phyloP scores from a whole-genome alignment of 768 basidiomycete species.

The Hydnum rufescens region DNA sequence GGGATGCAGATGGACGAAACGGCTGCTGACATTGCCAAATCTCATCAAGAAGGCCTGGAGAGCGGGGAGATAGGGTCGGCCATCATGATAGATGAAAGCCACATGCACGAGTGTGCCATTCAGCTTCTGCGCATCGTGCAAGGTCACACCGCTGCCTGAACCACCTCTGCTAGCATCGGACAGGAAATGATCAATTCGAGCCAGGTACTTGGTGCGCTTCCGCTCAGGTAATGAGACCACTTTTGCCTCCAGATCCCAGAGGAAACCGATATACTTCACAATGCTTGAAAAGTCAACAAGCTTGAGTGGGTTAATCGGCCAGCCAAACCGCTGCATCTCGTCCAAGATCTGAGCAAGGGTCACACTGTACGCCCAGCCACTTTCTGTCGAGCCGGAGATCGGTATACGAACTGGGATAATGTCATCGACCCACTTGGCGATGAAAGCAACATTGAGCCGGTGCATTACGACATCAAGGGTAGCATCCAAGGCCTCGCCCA shows the following conservation, averaged over 20 bases:
- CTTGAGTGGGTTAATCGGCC: constrained; percentile 7
- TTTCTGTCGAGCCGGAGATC: constrained; percentile 12
- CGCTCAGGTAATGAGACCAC: not conserved
- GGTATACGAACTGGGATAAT: too few species aligned
- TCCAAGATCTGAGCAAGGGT: constrained; percentile 23
- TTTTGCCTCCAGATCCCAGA: not conserved
- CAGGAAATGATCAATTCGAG: not conserved
- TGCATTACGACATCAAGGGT: not conserved
- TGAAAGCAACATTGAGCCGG: not conserved
- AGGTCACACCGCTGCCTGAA: constrained; percentile 5
- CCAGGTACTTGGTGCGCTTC: not conserved
- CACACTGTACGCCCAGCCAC: constrained; percentile 11
- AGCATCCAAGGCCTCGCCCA: not conserved
- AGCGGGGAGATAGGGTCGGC: not conserved
- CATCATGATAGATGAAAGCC: not conserved
- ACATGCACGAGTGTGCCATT: not conserved
- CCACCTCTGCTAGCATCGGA: constrained; percentile 8
- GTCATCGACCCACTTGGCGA: not conserved
- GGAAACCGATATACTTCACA: not conserved
- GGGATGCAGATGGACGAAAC: too few species aligned
- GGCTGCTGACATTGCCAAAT: too few species aligned
- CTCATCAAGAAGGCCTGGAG: not conserved
- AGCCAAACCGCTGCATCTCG: not conserved
- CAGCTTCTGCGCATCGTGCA: not conserved
- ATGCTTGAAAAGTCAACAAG: not conserved